Conservation (phyloP, 2,329 filamentous ascomycete genomes). For the Aureobasidium mangrovei region DNA sequence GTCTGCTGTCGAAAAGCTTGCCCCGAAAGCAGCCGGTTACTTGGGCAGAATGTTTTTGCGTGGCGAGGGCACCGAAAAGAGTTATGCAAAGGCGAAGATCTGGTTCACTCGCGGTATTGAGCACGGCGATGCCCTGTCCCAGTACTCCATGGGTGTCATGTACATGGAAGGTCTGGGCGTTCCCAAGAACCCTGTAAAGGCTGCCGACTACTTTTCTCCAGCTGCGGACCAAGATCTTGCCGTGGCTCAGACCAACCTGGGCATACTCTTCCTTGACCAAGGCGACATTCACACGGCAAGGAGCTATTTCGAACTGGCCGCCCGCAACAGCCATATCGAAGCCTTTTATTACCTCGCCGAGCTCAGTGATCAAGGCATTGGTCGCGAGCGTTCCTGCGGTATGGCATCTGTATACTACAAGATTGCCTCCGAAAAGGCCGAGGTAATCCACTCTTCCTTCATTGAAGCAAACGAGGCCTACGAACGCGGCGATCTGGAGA, state of each 20-base stretch:
- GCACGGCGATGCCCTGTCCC: constrained; percentile 71
- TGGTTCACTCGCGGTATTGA: constrained; percentile 78
- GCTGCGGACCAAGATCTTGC: constrained; percentile 76
- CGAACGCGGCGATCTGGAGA: constrained; percentile 66
- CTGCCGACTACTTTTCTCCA: constrained; percentile 65
- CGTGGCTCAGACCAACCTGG: constrained; percentile 72
- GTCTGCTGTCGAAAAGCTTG: constrained; percentile 64
- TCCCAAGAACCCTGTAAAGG: constrained; percentile 58
- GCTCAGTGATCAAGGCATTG: constrained; percentile 71
- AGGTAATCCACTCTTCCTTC: constrained; percentile 75
- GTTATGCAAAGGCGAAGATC: constrained; percentile 62
- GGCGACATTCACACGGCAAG: constrained; percentile 73
- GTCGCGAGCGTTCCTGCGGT: constrained; percentile 67
- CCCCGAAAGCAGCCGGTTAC: constrained; percentile 75
- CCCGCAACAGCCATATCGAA: constrained; percentile 74
- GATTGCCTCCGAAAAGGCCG: constrained; percentile 83
- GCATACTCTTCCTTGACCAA: constrained; percentile 77
- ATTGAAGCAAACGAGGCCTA: constrained; percentile 76
- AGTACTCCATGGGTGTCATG: constrained; percentile 78
- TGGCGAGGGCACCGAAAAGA: constrained; percentile 74
- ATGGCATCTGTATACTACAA: constrained; percentile 76
- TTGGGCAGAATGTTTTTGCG: constrained; percentile 84
- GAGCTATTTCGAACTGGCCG: constrained; percentile 81
- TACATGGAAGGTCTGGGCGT: constrained; percentile 70
- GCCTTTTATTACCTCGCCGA: constrained; percentile 89